Evolutionary conservation across 768 basidiomycete genomes (phyloP).

Genomic region (Lactarius quietus): DNA sequence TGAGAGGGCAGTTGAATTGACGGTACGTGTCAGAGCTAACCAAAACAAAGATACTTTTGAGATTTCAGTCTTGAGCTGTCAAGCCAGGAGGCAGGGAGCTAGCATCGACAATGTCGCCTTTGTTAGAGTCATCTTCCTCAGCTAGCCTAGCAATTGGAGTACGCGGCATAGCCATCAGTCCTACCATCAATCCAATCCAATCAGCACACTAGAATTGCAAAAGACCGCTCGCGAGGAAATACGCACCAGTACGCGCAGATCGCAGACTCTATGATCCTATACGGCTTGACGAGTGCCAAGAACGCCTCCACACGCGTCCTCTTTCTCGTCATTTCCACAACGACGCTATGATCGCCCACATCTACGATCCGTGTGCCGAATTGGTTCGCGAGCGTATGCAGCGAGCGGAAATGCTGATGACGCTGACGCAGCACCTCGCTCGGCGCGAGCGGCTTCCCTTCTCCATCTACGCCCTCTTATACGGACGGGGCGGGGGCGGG

Average conservation of each 20-base stretch:
- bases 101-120: conserved; percentile 72
- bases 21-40: neutral
- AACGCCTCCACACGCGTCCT: conserved; percentile 90
- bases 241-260: conserved; percentile 86
- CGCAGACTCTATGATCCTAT: conserved; percentile 92
- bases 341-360: conserved; percentile 90
- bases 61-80: neutral
- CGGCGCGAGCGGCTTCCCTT: conserved; percentile 41
- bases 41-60: neutral
- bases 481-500: conserved; percentile 2
- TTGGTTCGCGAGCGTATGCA: conserved; percentile 77
- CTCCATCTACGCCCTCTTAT: neutral
- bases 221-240: neutral
- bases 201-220: neutral
- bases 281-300: conserved; percentile 85
- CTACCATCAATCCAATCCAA: conserved; percentile 42
- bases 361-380: conserved; percentile 94
- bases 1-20: neutral
- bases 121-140: conserved; percentile 51
- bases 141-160: conserved; percentile 70
- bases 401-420: conserved; percentile 86
- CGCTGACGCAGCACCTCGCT: conserved; percentile 86
- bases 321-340: conserved; percentile 94
- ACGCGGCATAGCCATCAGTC: conserved; percentile 97
- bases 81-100: conserved; percentile 95